Evolutionary conservation across 495 filamentous ascomycete genomes (phyloP).

Genomic region (Penicillium cosmopolitanum): DNA sequence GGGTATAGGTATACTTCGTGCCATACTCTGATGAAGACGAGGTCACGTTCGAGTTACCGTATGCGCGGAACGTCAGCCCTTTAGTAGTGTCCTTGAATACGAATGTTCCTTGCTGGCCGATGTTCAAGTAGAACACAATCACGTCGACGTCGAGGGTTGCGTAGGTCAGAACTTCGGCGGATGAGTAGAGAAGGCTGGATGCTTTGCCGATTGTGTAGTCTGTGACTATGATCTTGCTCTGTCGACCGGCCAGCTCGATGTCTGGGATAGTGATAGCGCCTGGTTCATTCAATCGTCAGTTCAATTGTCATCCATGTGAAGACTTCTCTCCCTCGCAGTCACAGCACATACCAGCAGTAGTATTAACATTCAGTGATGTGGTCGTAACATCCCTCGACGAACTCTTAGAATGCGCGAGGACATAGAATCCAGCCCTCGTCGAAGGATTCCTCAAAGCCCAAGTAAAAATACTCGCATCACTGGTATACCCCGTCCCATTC

Average conservation of each 20-base stretch:
- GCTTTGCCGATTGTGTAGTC: constrained; percentile 64
- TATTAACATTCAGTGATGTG: constrained; percentile 62
- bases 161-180: constrained; percentile 71
- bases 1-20: constrained; percentile 41
- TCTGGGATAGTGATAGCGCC: constrained; percentile 59
- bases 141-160: constrained; percentile 40
- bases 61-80: constrained; percentile 47
- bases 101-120: constrained; percentile 60
- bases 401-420: constrained; percentile 63
- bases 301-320: not conserved
- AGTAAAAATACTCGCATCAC: constrained; percentile 46
- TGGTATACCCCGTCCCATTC: constrained; percentile 59
- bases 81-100: constrained; percentile 47
- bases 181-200: constrained; percentile 65
- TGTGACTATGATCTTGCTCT: constrained; percentile 72
- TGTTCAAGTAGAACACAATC: constrained; percentile 67
- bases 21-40: constrained; percentile 52
- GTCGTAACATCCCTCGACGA: constrained; percentile 51
- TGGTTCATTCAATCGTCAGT: not conserved
- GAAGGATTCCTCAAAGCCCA: constrained; percentile 59
- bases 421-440: constrained; percentile 61
- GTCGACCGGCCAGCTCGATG: constrained; percentile 66
- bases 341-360: constrained; percentile 50
- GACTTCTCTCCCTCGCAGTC: not conserved
- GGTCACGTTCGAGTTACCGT: constrained; percentile 43